Evolutionary conservation across 1,284 basidiomycete species (phyloP), one percentile per base, ranked within the genome.

Genomic region (Pseudozyma sp.): DNA sequence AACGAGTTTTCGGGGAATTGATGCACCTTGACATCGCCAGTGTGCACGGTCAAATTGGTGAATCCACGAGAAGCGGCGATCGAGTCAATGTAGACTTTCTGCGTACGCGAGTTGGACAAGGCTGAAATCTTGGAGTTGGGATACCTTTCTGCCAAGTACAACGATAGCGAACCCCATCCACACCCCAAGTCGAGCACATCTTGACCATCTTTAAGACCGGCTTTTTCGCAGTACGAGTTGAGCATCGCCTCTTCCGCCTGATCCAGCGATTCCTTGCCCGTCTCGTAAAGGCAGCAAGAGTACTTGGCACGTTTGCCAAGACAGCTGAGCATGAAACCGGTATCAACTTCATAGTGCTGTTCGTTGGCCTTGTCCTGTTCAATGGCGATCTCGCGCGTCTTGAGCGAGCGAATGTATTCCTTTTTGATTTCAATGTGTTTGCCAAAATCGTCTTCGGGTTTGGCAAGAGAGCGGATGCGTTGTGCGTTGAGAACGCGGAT

Each of bases 81-180:
- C 2, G 84, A 79, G 70, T 92, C 91, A 59, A 93, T 92, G 79
- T 91, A 86, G 25, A 86, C 79, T 81, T 92, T 92, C 82, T 93
- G 91, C 0, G 91, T 92, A 0, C 87, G 77, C 10, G 91, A 92
- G 80, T 93, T 93, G 50, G 90, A 91, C 4, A 93, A 85, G 18
- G 90, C 90, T 3, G 87, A 89, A 53, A 93, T 90, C 6, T 87
- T 85, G 0, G 91, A 89, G 52, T 89, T 89, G 1, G 91, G 91
- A 79, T 92, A 92, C 87, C 90, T 91, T 89, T 91, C 86, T 0
- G 91, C 91, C 3, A 92, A 86, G 80, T 89, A 92, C 12, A 92
- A 81, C 0, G 90, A 90, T 52, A 92, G 82, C 76, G 90, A 91
- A 12, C 91, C 92, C 92, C 91, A 92, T 8, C 91, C 91, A 85